Conservation (phyloP, 805 yeast species). For the Blastobotrys chiropterorum region DNA sequence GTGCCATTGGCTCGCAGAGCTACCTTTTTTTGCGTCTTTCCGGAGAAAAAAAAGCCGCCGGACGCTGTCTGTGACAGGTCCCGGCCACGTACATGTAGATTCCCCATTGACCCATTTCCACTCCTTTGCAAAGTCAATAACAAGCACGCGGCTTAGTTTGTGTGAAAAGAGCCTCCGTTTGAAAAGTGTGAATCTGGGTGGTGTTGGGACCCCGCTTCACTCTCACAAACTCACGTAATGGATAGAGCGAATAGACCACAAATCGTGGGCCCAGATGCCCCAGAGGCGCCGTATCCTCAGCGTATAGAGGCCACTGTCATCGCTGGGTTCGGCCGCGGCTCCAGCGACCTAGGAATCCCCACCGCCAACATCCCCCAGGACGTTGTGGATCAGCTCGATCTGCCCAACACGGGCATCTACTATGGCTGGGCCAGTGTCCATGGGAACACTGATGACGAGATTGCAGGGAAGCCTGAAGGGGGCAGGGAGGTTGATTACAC, state of each 20-base stretch:
- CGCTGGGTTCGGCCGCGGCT: conserved; percentile 93
- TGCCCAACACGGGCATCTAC: conserved; percentile 70
- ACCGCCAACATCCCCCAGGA: conserved; percentile 82
- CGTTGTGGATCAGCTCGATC: conserved; percentile 33
- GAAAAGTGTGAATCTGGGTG: too few relatives aligned
- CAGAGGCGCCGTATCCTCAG: conserved; percentile 33
- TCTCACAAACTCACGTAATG: background rate
- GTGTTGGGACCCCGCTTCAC: background rate
- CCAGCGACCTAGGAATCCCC: conserved; percentile 88
- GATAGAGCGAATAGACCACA: conserved; percentile 21
- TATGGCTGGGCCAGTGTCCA: conserved; percentile 63
- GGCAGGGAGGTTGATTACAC: conserved; percentile 44
- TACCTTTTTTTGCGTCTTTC: too few relatives aligned
- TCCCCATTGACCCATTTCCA: too few relatives aligned
- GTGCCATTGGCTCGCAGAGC: too few relatives aligned
- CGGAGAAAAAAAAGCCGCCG: too few relatives aligned
- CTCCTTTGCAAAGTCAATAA: too few relatives aligned
- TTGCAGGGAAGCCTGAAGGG: conserved; percentile 16
- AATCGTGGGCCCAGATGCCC: conserved; percentile 29
- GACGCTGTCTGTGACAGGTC: too few relatives aligned
- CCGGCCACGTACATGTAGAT: too few relatives aligned
- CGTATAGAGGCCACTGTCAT: conserved; percentile 38
- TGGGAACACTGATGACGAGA: conserved; percentile 20
- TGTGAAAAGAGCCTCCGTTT: background rate
- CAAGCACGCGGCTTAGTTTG: too few relatives aligned